These are phyloP conservation scores for Termitomyces sp. DNA, from an alignment of 768 basidiomycete species.

Conservation along the genomic window DNA sequence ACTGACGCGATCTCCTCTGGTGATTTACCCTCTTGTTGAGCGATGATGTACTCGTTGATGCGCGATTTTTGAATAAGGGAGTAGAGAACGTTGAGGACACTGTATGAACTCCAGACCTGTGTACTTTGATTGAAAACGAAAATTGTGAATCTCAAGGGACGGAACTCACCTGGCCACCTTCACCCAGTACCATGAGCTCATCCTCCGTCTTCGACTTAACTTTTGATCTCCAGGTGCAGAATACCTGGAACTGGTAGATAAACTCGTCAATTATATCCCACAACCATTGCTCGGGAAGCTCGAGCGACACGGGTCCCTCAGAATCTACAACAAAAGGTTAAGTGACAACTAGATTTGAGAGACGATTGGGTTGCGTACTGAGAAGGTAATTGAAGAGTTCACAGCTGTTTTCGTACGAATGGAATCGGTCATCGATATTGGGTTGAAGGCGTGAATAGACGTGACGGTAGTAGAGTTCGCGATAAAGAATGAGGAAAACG, in stretches of 20 bases:
- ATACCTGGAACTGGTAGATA: conserved; percentile 97
- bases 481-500: conserved; percentile 94
- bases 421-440: conserved; percentile 96
- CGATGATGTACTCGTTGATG: conserved; percentile 89
- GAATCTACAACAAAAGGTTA: conserved; percentile 55
- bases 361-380: conserved; percentile 47
- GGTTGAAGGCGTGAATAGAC: conserved; percentile 95
- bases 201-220: conserved; percentile 85
- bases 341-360: not conserved
- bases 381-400: conserved; percentile 97
- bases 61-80: conserved; percentile 97
- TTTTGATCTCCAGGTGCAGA: conserved; percentile 88
- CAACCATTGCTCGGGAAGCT: conserved; percentile 95
- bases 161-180: conserved; percentile 57
- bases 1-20: conserved; percentile 83
- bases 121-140: not conserved
- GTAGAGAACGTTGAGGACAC: conserved; percentile 96
- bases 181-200: conserved; percentile 78
- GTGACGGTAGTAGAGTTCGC: conserved; percentile 93
- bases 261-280: conserved; percentile 98
- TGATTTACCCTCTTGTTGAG: conserved; percentile 75
- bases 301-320: conserved; percentile 88
- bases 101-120: conserved; percentile 96
- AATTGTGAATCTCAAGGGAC: not conserved
- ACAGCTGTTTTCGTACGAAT: conserved; percentile 97